Percentiles rank a stretch among this genome's conserved stretches.
Conservation (phyloP, 2,329 filamentous ascomycete genomes). For the Ophiostoma ulmi region DNA sequence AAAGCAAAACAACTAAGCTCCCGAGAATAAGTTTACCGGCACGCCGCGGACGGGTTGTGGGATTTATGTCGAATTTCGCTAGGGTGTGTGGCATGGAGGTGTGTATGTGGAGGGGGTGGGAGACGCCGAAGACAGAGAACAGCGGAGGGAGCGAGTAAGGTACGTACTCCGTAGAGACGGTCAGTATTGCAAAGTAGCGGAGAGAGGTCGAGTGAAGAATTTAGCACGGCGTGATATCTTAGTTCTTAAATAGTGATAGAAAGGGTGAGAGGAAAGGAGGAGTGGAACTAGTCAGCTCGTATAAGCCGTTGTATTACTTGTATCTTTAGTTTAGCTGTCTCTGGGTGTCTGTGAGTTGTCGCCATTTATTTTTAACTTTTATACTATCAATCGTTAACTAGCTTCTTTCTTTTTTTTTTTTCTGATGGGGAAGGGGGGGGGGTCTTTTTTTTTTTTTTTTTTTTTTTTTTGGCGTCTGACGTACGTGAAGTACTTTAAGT, state of each 20-base stretch:
- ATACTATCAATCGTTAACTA: no score
- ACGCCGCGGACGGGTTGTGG: conserved; percentile 8
- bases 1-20: neutral
- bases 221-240: neutral
- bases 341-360: neutral
- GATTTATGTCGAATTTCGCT: neutral
- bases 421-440: no score
- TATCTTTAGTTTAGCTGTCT: neutral
- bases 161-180: no score
- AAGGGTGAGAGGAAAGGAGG: neutral
- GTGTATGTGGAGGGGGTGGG: conserved; percentile 7
- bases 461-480: neutral
- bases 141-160: no score
- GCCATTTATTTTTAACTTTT: neutral
- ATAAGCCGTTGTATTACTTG: conserved; percentile 10
- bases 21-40: conserved; percentile 1
- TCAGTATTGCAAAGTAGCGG: neutral
- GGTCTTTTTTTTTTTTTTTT: neutral
- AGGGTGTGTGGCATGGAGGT: neutral
- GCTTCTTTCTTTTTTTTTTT: neutral
- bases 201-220: neutral
- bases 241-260: neutral
- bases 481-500: neutral
- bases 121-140: neutral
- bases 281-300: conserved; percentile 13